phyloP scores from a whole-genome alignment of 2,329 filamentous ascomycete species.

The Botrytis sinoallii region DNA sequence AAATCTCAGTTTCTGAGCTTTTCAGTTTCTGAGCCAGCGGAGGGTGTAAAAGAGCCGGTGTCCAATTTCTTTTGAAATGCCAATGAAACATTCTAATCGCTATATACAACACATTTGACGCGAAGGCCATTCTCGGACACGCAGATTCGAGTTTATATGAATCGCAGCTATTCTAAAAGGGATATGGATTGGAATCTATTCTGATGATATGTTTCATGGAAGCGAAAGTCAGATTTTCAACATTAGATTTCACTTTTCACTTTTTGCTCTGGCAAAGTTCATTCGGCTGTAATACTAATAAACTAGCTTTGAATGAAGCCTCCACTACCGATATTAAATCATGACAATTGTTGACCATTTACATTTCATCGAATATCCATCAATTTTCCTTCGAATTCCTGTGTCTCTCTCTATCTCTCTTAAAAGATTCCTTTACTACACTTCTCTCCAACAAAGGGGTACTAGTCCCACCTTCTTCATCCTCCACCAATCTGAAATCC shows the following conservation, averaged over 20 bases:
- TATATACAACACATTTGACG: neutral
- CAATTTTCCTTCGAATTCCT: slow-evolving; percentile 4
- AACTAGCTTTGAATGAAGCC: neutral
- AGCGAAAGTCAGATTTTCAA: neutral
- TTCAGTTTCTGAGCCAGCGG: neutral
- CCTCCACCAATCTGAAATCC: slow-evolving; percentile 29
- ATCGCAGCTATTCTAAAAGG: neutral
- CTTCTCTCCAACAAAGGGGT: slow-evolving; percentile 29
- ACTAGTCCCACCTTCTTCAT: slow-evolving; percentile 22
- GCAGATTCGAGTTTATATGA: neutral
- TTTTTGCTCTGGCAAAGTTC: neutral
- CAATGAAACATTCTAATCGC: neutral
- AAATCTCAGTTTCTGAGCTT: neutral
- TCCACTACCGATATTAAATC: neutral
- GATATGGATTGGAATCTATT: neutral
- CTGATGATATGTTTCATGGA: neutral
- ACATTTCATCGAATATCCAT: neutral
- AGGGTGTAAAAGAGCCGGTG: neutral
- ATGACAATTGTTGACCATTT: neutral
- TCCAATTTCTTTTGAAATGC: neutral
- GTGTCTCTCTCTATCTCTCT: slow-evolving; percentile 31
- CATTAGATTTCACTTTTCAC: neutral
- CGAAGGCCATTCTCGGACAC: neutral
- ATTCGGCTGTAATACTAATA: neutral
- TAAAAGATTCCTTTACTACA: slow-evolving; percentile 32